Percentiles rank a stretch among this genome's conserved stretches.
These are phyloP conservation scores for Fusarium papillatum DNA, from an alignment of 2,329 filamentous ascomycete species.

Conservation along the genomic window DNA sequence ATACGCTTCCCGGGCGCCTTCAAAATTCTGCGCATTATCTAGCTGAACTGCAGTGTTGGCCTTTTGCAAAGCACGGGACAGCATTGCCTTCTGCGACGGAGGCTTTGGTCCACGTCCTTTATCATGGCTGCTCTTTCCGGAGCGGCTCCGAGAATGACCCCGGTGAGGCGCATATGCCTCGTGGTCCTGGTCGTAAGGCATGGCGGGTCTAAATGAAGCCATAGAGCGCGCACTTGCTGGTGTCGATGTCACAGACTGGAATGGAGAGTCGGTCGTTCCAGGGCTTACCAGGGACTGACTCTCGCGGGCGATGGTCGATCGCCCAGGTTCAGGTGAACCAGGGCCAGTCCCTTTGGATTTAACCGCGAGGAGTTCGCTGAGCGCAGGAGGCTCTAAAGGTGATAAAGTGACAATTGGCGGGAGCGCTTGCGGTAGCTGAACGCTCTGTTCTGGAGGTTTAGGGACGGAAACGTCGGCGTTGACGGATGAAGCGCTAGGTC, in stretches of 20 bases:
- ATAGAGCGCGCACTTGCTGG: constrained; percentile 28
- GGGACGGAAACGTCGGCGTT: constrained; percentile 22
- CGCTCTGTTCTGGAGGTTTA: constrained; percentile 22
- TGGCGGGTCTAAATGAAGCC: constrained; percentile 29
- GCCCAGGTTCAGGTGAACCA: constrained; percentile 41
- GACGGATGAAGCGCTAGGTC: constrained; percentile 44
- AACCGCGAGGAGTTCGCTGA: constrained; percentile 38
- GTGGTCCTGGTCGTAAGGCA: constrained; percentile 49
- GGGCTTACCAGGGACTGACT: constrained; percentile 44
- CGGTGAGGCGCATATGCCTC: constrained; percentile 44
- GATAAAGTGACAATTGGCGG: constrained; percentile 43
- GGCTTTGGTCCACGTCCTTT: constrained; percentile 52
- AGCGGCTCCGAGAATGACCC: constrained; percentile 50
- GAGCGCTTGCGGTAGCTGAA: constrained; percentile 34
- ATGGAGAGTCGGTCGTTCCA: constrained; percentile 27
- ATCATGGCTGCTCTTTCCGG: constrained; percentile 50
- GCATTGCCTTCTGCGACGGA: constrained; percentile 93
- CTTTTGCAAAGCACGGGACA: constrained; percentile 95
- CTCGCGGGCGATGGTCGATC: constrained; percentile 40
- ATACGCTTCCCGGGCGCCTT: constrained; percentile 92
- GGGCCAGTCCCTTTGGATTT: constrained; percentile 44
- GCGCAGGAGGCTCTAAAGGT: constrained; percentile 38
- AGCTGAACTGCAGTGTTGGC: constrained; percentile 96
- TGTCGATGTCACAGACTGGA: constrained; percentile 32
- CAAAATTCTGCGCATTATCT: constrained; percentile 96